Evolutionary conservation across 2,329 filamentous ascomycete genomes (phyloP).

Genomic region (Aspergillaceae sp.): DNA sequence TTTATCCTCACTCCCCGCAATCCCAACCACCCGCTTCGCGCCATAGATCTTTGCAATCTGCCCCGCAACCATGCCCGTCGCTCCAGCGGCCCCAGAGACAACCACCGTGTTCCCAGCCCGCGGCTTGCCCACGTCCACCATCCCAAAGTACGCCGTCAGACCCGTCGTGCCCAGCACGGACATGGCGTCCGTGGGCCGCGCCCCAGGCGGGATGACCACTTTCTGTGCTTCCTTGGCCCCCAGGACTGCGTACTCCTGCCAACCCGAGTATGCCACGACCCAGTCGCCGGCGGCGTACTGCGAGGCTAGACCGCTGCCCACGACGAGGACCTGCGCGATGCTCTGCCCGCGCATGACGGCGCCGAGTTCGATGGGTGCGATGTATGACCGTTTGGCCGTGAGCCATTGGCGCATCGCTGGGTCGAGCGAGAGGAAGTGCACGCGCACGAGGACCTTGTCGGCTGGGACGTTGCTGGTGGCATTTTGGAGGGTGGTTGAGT

Average conservation of each 20-base stretch:
- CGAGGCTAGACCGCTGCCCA: conserved; percentile 40
- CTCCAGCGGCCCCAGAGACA: conserved; percentile 68
- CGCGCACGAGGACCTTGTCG: conserved; percentile 54
- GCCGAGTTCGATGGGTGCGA: conserved; percentile 60
- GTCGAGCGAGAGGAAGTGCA: conserved; percentile 60
- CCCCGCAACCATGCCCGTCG: conserved; percentile 65
- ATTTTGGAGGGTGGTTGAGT: conserved; percentile 15
- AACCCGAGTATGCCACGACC: conserved; percentile 50
- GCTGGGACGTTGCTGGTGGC: conserved; percentile 19
- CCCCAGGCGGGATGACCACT: conserved; percentile 38
- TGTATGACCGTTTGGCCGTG: conserved; percentile 52
- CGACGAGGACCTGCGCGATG: conserved; percentile 51
- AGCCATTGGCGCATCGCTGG: conserved; percentile 71
- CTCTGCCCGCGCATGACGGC: conserved; percentile 58
- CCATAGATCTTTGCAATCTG: conserved; percentile 72
- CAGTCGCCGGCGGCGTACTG: conserved; percentile 32
- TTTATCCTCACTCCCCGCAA: conserved; percentile 60
- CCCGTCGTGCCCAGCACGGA: conserved; percentile 59
- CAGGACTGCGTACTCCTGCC: conserved; percentile 58
- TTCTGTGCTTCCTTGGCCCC: conserved; percentile 43
- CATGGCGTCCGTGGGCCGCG: conserved; percentile 52
- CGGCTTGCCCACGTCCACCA: conserved; percentile 59
- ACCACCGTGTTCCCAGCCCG: conserved; percentile 66
- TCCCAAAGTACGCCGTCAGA: conserved; percentile 68
- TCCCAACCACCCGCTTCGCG: conserved; percentile 51